Evolutionary conservation across 331 rosid genomes (phyloP), one percentile per base, ranked within the genome.

Genomic region (Quercus phellos): DNA sequence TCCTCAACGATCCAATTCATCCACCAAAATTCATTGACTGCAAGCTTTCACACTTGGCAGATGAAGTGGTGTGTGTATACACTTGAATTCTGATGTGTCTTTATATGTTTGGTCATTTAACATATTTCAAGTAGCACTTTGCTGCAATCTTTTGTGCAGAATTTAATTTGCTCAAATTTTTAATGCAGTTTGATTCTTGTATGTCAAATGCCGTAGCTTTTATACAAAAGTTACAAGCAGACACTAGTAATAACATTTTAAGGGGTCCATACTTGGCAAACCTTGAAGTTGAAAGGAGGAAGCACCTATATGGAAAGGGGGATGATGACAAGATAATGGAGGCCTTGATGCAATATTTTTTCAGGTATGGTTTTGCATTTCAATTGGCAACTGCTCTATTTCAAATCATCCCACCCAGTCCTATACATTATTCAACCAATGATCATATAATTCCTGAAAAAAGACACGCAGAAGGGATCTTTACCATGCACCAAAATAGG

Each of bases 231-330:
- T 79, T 93, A 71, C 94, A 78, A 76, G 88, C 81, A 61, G 92
- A 84, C 55, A 77, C 77, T 27, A 27, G 42, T 24, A 74, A 90
- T 78, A 74, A 79, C 77, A 77, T 77, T 29, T 16, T 86, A 85
- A 91, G 99, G 85, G 71, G 96, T 82, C 96, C 98, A 11, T 91
- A 74, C 88, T 83, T 90, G 83, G 99, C 98, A 77, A 76, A 70
- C 83, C 90, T 95, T 61, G 99, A 95, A 89, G 80, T 95, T 84
- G 99, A 93, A 84, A 87, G 98, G 88, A 89, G 92, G 82, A 90
- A 83, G 85, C 90, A 84, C 83, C 71, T 93, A 67, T 80, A 83
- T 27, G 92, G 94, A 51, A 89, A 85, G 84, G 92, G 88, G 60
- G 84, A 90, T 68, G 92, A 81, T 50, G 89, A 77, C 43, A 84